Base-by-base conservation (phyloP, 371 early-diverging fungal genomes). In the Lichtheimia ornata region DNA sequence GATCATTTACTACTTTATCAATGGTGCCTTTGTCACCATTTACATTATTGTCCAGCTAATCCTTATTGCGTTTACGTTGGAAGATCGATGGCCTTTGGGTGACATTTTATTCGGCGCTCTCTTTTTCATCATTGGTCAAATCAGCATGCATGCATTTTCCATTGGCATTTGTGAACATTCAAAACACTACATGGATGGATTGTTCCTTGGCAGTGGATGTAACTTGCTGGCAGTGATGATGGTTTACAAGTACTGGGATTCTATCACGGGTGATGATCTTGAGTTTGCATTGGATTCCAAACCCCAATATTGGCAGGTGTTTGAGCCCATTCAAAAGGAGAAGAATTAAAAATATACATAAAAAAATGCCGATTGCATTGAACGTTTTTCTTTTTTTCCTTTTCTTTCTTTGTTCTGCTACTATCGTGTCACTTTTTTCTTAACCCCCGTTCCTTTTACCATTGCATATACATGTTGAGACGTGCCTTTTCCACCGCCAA, bases 161-260 rank as follows among this genome's bases (percentile, higher is more conserved):
- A 65, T 72, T 25, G 63, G 80, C 59, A 78, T 95, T 17, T 96
- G 96, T 72, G 84, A 88, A 43, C 70, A 84, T 43, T 84, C 88
- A 28, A 87, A 88, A 63, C 96, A 96, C 75, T 95, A 94, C 65
- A 72, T 96, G 30, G 96, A 96, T 74, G 96, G 96, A 17, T 63
- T 91, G 65, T 95, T 95, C 82, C 92, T 95, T 76, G 92, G 91
- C 20, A 80, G 83, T 9, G 89, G 88, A 41, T 92, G 81, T 69
- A 91, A 87, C 35, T 74, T 95, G 58, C 76, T 95, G 47, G 83
- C 89, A 9, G 94, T 95, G 35, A 95, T 95, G 96, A 94, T 95
- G 94, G 87, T 95, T 5, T 95, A 95, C 83, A 95, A 95, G 72
- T 95, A 90, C 75, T 95, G 96, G 96, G 95, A 95, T 72, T 86